Evolutionary conservation across 2,329 filamentous ascomycete species (phyloP).

Genomic region (Penicillium sp.): DNA sequence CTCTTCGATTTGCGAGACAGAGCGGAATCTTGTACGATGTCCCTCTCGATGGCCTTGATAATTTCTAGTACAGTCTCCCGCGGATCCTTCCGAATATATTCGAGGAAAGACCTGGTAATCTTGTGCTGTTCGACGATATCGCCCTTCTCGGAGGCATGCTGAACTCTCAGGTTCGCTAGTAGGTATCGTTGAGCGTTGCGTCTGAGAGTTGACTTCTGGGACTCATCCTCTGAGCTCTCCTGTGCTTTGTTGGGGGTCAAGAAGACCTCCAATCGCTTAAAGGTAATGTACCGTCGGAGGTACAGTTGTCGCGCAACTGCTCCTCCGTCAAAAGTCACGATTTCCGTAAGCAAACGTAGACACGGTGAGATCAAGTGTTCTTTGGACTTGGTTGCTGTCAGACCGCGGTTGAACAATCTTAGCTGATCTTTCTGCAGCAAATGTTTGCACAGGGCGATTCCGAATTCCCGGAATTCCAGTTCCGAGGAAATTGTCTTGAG

Average conservation of each 20-base stretch:
- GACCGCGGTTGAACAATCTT: conserved; percentile 73
- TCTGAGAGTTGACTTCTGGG: conserved; percentile 71
- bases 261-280: conserved; percentile 76
- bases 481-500: conserved; percentile 73
- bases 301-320: conserved; percentile 75
- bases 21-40: conserved; percentile 71
- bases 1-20: conserved; percentile 73
- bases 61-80: conserved; percentile 73
- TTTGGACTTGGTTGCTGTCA: conserved; percentile 77
- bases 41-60: conserved; percentile 65
- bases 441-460: conserved; percentile 74
- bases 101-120: conserved; percentile 68
- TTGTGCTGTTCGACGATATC: conserved; percentile 77
- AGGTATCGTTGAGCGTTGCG: conserved; percentile 81
- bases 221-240: conserved; percentile 61
- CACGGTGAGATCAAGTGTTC: conserved; percentile 87
- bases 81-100: conserved; percentile 74
- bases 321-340: conserved; percentile 83
- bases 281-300: conserved; percentile 71
- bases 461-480: conserved; percentile 71
- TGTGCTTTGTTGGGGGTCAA: conserved; percentile 64
- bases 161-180: conserved; percentile 72
- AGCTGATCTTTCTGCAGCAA: conserved; percentile 77
- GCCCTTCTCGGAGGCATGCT: conserved; percentile 72
- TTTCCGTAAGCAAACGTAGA: conserved; percentile 78